These are phyloP conservation scores for Leishmania braziliensis DNA, from an alignment of 208 protist genomes.

Conservation along the genomic window DNA sequence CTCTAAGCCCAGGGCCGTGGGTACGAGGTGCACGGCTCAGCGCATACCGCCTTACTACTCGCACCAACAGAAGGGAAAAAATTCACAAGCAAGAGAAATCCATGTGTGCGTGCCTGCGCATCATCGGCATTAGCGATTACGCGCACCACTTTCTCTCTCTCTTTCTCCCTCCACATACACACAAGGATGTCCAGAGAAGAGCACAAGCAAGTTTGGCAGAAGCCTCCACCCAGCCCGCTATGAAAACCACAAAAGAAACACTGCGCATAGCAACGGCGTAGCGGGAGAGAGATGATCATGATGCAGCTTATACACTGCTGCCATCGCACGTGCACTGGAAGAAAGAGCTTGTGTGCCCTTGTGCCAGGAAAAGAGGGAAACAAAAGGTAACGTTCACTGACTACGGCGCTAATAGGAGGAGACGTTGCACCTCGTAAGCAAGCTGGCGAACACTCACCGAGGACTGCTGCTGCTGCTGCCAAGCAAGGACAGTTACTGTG, in stretches of 20 bases:
- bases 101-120: background rate
- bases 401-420: constrained; percentile 10
- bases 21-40: background rate
- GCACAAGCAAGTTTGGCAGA: background rate
- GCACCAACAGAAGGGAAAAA: background rate
- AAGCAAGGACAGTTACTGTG: constrained; percentile 20
- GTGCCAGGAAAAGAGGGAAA: background rate
- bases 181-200: background rate
- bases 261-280: background rate
- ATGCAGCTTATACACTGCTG: background rate
- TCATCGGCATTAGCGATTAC: background rate
- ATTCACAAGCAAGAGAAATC: background rate
- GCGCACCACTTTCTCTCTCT: background rate
- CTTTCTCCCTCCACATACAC: background rate
- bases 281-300: background rate
- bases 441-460: constrained; percentile 14
- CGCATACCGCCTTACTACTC: background rate
- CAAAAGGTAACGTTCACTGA: background rate
- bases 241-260: background rate
- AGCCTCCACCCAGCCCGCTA: background rate
- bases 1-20: background rate
- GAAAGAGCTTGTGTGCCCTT: background rate
- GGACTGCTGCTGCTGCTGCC: constrained; percentile 10
- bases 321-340: background rate
- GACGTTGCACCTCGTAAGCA: constrained; percentile 15